A percentile compares a stretch with the other conserved stretches of the same genome.
Evolutionary conservation across 2,329 filamentous ascomycete species (phyloP).

Genomic region (Cladosporium phlei): DNA sequence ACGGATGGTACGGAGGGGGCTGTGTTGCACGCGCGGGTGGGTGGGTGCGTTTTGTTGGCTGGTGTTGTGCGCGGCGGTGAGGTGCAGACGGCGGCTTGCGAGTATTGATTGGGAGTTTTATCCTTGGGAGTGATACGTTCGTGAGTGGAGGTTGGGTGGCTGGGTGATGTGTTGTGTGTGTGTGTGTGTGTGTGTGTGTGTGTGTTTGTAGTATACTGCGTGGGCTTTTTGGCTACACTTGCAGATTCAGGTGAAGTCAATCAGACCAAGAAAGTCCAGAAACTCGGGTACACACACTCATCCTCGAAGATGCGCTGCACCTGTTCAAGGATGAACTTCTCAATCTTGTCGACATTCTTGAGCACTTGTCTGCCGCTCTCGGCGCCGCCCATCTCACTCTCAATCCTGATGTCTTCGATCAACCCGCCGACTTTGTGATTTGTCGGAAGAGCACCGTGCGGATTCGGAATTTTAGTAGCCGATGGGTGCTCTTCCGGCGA

Average conservation of each 20-base stretch:
- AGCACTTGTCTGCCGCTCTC: conserved; percentile 89
- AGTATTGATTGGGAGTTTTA: background rate
- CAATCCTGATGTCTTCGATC: conserved; percentile 87
- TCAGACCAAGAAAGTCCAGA: conserved; percentile 93
- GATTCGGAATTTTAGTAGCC: conserved; percentile 10
- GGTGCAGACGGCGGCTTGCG: background rate
- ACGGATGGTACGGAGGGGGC: background rate
- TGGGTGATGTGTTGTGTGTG: background rate
- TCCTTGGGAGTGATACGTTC: background rate
- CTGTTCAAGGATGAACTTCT: conserved; percentile 94
- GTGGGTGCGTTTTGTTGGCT: too few relatives aligned
- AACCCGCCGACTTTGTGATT: conserved; percentile 57
- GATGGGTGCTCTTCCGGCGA: conserved; percentile 18
- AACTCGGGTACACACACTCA: conserved; percentile 96
- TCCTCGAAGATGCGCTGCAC: conserved; percentile 97
- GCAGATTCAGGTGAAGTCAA: too few relatives aligned
- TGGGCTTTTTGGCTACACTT: background rate
- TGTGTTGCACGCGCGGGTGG: too few relatives aligned
- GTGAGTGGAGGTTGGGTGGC: background rate
- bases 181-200: background rate
- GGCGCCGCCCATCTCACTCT: conserved; percentile 93
- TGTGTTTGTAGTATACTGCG: background rate
- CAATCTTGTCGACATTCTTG: conserved; percentile 98
- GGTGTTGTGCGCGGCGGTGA: background rate
- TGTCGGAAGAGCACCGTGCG: conserved; percentile 16